Base-by-base conservation (phyloP, 495 filamentous ascomycete species). In the Penicillium soppii region DNA sequence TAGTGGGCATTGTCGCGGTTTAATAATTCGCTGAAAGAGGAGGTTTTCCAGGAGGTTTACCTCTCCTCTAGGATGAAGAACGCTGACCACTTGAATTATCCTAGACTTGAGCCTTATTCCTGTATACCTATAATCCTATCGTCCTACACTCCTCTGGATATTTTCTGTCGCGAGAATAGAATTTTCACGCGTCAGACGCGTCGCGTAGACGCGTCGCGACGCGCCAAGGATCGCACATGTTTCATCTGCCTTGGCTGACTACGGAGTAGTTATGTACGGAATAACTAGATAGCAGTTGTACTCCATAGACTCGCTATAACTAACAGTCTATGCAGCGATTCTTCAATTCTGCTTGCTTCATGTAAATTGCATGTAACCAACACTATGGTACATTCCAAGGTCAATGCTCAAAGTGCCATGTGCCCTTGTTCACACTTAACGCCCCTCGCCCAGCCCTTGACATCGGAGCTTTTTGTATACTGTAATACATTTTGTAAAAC, bases 1-100 rank as follows among this genome's bases (percentile, higher is more conserved):
- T 7, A 30, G 46, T 37, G 40, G 36, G 22, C 20, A 9, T n/a
- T 35, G 39, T 51, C 25, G 27, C 37, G 26, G 29, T 49, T 49
- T 49, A 49, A 49, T 49, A 49, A 29, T 41, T 10, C 42, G 44
- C 40, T 32, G 12, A 43, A 32, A 43, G 35, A 52, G 50, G 50
- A 29, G 15, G n/a, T 41, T 44, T 27, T 43, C 47, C 21, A 43
- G 50, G 42, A 46, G 47, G n/a, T 29, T 21, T 37, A 19, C 32
- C 27, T 35, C 27, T 39, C 50, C 40, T 52, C 41, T 40, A 44
- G 40, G 30, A 32, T 41, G 25, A 22, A 38, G 21, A 37, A 37
- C 7, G 12, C 39, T 42, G 6, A n/a, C n/a, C 23, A 43, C 23
- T 20, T 43, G 40, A 17, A 13, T 29, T 10, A 29, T 29, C 40